Evolutionary conservation across 2,329 filamentous ascomycete species (phyloP), one percentile per base, ranked within the genome.

Genomic region (Cryphonectria nitschkei): DNA sequence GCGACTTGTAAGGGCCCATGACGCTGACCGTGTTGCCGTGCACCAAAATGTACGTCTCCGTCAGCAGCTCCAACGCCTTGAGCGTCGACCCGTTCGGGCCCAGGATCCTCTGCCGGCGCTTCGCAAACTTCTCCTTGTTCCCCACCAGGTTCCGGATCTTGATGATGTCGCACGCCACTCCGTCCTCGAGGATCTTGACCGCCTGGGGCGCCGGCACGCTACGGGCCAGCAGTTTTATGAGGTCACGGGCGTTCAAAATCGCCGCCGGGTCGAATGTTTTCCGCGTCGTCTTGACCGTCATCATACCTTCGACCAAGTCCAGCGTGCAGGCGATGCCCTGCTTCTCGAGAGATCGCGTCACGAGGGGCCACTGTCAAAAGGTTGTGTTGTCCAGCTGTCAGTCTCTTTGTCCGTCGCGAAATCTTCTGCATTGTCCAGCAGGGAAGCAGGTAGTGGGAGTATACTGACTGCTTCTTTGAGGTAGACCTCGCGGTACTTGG

Each of bases 401-500:
- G 64, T 11, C 29, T 39, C 37, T 41, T 26, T 19, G 7, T 37
- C 32, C 61, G 39, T 65, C 54, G 39, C 19, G 9, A 11, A 11
- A 39, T 4, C 37, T 16, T 14, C 41, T 46, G 26, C 41, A 26
- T 9, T 32, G 22, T 37, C 19, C 8, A 50, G 16, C 9, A 13
- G 14, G 41, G n/a, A 1, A 5, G 39, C 54, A 29, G 41, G 19
- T 22, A 14, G 46, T n/a, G n/a, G n/a, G 37, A 0, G 13, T 22
- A 29, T 3, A 68, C 71, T 73, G 43, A 73, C 71, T 76, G 92
- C 92, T 79, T 97, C 93, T 79, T 93, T 94, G 69, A 99, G 85
- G 78, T 98, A 98, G 65, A 93, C 88, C 86, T 99, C 96, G 78
- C 96, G 92, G 82, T 99, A 99, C 82, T 97, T 97, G 74, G 96